Conservation (phyloP, 2,329 filamentous ascomycete genomes). For the Raffaelea albimanens region DNA sequence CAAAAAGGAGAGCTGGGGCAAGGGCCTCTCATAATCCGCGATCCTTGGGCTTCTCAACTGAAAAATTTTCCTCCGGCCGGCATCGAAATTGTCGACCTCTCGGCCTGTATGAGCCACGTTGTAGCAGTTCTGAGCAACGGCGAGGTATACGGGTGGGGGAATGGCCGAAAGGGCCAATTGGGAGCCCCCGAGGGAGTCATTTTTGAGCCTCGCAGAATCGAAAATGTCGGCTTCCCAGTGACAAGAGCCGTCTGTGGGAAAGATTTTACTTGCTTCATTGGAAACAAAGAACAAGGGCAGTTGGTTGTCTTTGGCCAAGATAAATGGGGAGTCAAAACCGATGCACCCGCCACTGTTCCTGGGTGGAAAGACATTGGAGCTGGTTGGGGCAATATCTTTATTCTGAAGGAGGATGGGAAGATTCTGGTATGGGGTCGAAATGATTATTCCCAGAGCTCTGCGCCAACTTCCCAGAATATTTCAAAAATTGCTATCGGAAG, state of each 20-base stretch:
- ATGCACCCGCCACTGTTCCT: conserved; percentile 40
- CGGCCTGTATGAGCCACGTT: conserved; percentile 70
- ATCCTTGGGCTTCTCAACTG: conserved; percentile 38
- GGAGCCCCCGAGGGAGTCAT: conserved; percentile 48
- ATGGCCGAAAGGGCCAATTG: conserved; percentile 74
- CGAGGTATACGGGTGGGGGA: conserved; percentile 80
- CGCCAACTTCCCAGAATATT: conserved; percentile 46
- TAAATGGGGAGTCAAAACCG: conserved; percentile 58
- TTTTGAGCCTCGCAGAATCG: conserved; percentile 52
- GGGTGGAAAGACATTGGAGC: conserved; percentile 62
- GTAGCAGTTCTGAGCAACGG: conserved; percentile 67
- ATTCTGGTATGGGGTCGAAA: conserved; percentile 72
- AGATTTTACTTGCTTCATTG: conserved; percentile 73
- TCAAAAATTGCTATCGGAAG: conserved; percentile 70
- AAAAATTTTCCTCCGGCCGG: conserved; percentile 54
- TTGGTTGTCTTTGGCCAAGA: conserved; percentile 63
- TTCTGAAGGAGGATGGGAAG: conserved; percentile 51
- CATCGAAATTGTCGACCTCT: conserved; percentile 51
- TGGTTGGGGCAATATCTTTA: conserved; percentile 74
- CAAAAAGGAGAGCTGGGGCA: conserved; percentile 65
- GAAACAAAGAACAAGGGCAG: conserved; percentile 43
- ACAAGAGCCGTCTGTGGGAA: conserved; percentile 65
- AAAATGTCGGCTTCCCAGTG: conserved; percentile 50
- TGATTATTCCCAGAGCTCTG: conserved; percentile 74
- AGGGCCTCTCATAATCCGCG: conserved; percentile 41